These are phyloP conservation scores for Corallochytrium limacisporum DNA, from an alignment of 78 protist genomes.

Conservation along the genomic window DNA sequence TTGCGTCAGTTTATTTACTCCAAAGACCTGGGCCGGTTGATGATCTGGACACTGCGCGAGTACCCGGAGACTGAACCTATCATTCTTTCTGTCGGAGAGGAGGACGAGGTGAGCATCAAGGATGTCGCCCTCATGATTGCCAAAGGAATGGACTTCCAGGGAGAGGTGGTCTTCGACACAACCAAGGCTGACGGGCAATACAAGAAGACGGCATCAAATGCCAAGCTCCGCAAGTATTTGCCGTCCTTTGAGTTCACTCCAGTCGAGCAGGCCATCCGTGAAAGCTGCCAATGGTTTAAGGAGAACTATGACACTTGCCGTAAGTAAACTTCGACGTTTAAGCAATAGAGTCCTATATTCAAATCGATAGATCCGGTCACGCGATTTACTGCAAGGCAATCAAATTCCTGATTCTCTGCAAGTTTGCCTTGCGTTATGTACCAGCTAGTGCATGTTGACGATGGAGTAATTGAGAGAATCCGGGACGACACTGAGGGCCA, in stretches of 20 bases:
- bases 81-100: constrained; percentile 71
- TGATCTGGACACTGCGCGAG: constrained; percentile 56
- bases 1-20: constrained; percentile 78
- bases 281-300: constrained; percentile 57
- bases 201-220: constrained; percentile 82
- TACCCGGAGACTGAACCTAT: constrained; percentile 61
- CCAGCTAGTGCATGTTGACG: no score
- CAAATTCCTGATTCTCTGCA: no score
- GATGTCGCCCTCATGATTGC: constrained; percentile 46
- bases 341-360: no score
- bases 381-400: no score
- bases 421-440: no score
- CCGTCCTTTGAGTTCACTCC: constrained; percentile 74
- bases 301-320: constrained; percentile 61
- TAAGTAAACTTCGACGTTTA: constrained; percentile 40
- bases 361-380: no score
- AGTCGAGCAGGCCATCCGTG: constrained; percentile 43
- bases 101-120: constrained; percentile 65
- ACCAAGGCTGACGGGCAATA: constrained; percentile 83
- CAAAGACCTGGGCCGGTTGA: constrained; percentile 55
- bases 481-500: no score
- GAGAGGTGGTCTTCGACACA: constrained; percentile 58
- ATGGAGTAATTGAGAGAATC: no score
- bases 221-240: constrained; percentile 41
- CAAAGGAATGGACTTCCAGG: constrained; percentile 49